phyloP scores from a whole-genome alignment of 2,329 filamentous ascomycete genomes.

The Allantophomopsis lycopodina region DNA sequence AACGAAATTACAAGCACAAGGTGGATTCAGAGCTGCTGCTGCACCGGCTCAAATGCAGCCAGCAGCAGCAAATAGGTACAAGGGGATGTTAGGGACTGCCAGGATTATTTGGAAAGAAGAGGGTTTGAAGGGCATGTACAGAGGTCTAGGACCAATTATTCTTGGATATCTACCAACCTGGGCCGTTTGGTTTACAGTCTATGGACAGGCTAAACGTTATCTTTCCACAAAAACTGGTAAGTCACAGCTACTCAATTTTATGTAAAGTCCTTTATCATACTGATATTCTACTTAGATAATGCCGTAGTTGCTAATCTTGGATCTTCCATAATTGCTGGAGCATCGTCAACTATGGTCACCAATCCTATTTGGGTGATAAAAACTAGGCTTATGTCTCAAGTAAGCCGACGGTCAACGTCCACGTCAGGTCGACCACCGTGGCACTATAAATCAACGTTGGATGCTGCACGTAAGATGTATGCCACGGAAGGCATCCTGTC shows the following conservation, averaged over 20 bases:
- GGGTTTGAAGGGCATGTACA: conserved; percentile 80
- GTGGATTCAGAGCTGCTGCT: conserved; percentile 49
- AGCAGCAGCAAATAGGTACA: conserved; percentile 50
- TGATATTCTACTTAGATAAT: conserved; percentile 39
- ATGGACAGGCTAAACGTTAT: conserved; percentile 74
- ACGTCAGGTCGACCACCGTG: conserved; percentile 54
- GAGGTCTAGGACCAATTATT: conserved; percentile 86
- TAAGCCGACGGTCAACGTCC: conserved; percentile 38
- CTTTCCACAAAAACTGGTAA: conserved; percentile 54
- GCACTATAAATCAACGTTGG: conserved; percentile 82
- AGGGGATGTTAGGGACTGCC: conserved; percentile 77
- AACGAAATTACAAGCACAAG: conserved; percentile 93
- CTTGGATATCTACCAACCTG: conserved; percentile 93
- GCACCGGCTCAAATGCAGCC: conserved; percentile 10
- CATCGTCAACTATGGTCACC: conserved; percentile 83
- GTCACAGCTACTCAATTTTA: conserved; percentile 9
- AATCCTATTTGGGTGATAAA: conserved; percentile 99
- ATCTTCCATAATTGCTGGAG: conserved; percentile 82
- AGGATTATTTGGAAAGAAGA: conserved; percentile 78
- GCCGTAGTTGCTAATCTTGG: conserved; percentile 70
- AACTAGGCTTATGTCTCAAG: conserved; percentile 93
- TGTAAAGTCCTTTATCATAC: background rate
- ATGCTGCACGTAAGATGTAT: conserved; percentile 96
- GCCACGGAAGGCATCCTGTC: conserved; percentile 72
- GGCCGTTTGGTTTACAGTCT: conserved; percentile 96